Conservation (phyloP, 2,329 filamentous ascomycete species). For the Fusarium mangiferae region DNA sequence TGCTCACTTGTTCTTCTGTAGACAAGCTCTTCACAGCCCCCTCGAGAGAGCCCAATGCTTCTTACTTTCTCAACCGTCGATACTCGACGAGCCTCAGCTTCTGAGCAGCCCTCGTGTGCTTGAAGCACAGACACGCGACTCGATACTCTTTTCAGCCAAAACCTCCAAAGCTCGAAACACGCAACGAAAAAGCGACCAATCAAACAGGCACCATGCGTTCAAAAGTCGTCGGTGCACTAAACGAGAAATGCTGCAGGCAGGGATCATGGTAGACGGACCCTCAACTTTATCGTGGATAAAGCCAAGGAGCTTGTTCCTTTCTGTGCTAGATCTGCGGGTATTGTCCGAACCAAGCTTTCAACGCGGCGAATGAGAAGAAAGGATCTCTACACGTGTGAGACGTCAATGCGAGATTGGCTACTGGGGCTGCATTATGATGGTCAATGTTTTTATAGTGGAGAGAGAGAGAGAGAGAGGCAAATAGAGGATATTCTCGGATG, state of each 20-base stretch:
- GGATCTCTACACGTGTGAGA: constrained; percentile 34
- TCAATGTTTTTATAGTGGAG: background rate
- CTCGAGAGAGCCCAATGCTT: background rate
- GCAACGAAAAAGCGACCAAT: constrained; percentile 17
- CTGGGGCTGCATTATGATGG: constrained; percentile 5
- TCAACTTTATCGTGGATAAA: constrained; percentile 41
- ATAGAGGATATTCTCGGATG: background rate
- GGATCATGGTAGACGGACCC: constrained; percentile 1
- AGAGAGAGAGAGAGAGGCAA: background rate
- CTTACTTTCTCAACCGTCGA: background rate
- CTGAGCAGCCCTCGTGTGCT: background rate
- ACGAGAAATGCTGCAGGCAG: constrained; percentile 10
- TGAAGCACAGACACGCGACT: constrained; percentile 31
- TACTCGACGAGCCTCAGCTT: background rate
- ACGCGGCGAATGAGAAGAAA: constrained; percentile 8
- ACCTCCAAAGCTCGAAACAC: constrained; percentile 3
- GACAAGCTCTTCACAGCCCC: background rate
- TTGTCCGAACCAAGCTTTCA: constrained; percentile 2
- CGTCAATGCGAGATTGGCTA: constrained; percentile 39
- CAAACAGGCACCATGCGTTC: constrained; percentile 9
- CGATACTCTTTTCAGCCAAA: constrained; percentile 21
- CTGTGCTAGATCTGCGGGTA: constrained; percentile 21
- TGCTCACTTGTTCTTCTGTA: too few relatives aligned
- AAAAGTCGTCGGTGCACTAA: constrained; percentile 16
- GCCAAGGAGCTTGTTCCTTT: constrained; percentile 24